Base-by-base conservation (phyloP, 2,329 filamentous ascomycete genomes). In the Penicillium sp. region DNA sequence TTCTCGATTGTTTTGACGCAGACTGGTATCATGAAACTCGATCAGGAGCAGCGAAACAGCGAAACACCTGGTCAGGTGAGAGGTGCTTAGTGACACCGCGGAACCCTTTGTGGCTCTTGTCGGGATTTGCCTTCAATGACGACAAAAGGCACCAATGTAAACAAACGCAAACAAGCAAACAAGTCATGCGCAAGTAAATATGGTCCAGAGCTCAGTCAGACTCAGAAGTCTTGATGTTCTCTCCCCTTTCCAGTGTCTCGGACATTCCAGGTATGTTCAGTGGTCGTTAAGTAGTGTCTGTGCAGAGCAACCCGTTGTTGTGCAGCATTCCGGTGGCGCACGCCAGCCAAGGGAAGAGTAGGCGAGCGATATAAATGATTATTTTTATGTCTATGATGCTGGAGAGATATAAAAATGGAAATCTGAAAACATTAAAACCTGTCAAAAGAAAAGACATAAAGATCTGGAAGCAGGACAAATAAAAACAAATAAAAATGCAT, bases 141-240 rank as follows among this genome's bases (percentile, higher is more conserved):
- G 8, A 30, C 48, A 40, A 40, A 14, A 18, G 18, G 35, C 35
- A 40, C 35, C 18, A 18, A 40, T 18, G 14, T 42, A 43, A 43
- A 43, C 40, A 43, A 43, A 45, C 21, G n/a, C n/a, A n/a, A n/a
- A n/a, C n/a, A n/a, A n/a, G n/a, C 49, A n/a, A 43, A 16, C 26
- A n/a, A 51, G 48, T 51, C 30, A 43, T 51, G 49, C 42, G 40
- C 40, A 46, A 30, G 18, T 20, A 28, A 33, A 38, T 46, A 35
- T 33, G 33, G 35, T 20, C 51, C 20, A 28, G 30, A 53, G 45
- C 26, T 47, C 42, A 42, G 50, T 52, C 21, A 46, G 7, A 45
- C 50, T 52, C 42, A 18, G 18, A 40, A 16, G 5, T 21, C 18
- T 18, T 43, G n/a, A n/a, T n/a, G n/a, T 42, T 8, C 23, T 43